Conservation (phyloP, 345 rosid genomes). For the Arabis hirsuta region DNA sequence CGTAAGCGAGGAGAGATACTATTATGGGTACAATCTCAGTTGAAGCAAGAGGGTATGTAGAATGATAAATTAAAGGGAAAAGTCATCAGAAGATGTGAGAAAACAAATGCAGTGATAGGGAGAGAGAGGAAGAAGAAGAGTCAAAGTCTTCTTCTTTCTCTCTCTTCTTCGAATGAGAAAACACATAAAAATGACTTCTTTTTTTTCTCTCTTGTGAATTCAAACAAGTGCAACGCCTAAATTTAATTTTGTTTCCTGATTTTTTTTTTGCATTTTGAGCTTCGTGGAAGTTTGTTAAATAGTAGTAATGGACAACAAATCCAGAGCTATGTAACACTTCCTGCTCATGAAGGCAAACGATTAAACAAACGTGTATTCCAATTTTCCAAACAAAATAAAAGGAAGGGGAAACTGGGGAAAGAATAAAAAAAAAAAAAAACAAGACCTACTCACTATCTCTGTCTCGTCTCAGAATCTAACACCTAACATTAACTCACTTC, state of each 20-base stretch:
- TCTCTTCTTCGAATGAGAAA: slow-evolving; percentile 32
- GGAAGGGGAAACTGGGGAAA: slow-evolving; percentile 7
- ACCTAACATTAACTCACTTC: slow-evolving; percentile 25
- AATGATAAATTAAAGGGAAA: slow-evolving; percentile 35
- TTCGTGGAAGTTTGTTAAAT: background rate
- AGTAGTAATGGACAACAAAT: background rate
- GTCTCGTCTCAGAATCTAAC: slow-evolving; percentile 39
- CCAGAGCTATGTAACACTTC: slow-evolving; percentile 5
- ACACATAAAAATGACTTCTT: slow-evolving; percentile 5
- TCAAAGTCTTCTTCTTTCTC: slow-evolving; percentile 46
- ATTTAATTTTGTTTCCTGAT: background rate
- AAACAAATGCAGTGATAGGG: slow-evolving; percentile 17
- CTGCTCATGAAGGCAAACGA: slow-evolving; percentile 21
- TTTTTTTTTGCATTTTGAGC: background rate
- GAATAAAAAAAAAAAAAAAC: slow-evolving; percentile 18
- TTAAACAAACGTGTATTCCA: slow-evolving; percentile 37
- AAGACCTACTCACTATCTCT: slow-evolving; percentile 33
- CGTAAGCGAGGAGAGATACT: slow-evolving; percentile 12
- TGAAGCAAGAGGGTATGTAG: slow-evolving; percentile 20
- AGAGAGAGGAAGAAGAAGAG: slow-evolving; percentile 36
- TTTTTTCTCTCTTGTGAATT: slow-evolving; percentile 14
- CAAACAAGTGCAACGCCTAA: slow-evolving; percentile 32
- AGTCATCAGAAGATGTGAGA: slow-evolving; percentile 33
- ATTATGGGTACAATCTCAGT: slow-evolving; percentile 10
- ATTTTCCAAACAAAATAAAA: slow-evolving; percentile 24